These are phyloP conservation scores for Tetragonia tetragonoides DNA, from an alignment of 148 eudicot genomes.

Conservation along the genomic window DNA sequence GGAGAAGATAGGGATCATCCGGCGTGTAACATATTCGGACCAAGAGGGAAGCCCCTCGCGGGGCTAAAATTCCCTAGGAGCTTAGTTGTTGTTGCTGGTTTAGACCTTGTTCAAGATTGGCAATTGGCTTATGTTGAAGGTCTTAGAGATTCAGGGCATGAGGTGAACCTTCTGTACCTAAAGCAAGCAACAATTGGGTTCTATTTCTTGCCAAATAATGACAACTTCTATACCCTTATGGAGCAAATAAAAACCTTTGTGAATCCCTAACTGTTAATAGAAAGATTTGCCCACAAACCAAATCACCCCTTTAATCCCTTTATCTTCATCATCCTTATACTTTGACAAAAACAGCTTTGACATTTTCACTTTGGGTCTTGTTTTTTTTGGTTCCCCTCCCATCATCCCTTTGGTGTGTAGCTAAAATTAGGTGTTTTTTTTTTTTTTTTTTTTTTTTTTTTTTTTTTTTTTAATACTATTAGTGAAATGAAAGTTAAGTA, in stretches of 20 bases:
- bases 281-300: constrained; percentile 10
- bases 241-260: constrained; percentile 64
- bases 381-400: constrained; percentile 7
- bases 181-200: constrained; percentile 82
- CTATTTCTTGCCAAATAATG: constrained; percentile 82
- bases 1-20: constrained; percentile 84
- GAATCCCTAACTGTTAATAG: constrained; percentile 33
- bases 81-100: constrained; percentile 69
- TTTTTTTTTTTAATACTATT: not conserved
- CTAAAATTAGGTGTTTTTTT: constrained; percentile 15
- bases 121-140: constrained; percentile 71
- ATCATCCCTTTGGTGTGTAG: constrained; percentile 7
- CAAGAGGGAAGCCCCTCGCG: constrained; percentile 34
- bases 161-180: constrained; percentile 50
- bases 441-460: not conserved
- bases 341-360: constrained; percentile 27
- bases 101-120: constrained; percentile 83
- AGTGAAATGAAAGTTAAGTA: not conserved
- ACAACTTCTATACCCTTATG: constrained; percentile 61
- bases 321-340: constrained; percentile 16
- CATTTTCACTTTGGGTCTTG: constrained; percentile 19
- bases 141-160: constrained; percentile 45
- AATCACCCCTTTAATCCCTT: not conserved
- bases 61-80: constrained; percentile 54
- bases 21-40: constrained; percentile 86